Conservation (phyloP, 768 basidiomycete species). For the Cystofilobasidium ferigula region DNA sequence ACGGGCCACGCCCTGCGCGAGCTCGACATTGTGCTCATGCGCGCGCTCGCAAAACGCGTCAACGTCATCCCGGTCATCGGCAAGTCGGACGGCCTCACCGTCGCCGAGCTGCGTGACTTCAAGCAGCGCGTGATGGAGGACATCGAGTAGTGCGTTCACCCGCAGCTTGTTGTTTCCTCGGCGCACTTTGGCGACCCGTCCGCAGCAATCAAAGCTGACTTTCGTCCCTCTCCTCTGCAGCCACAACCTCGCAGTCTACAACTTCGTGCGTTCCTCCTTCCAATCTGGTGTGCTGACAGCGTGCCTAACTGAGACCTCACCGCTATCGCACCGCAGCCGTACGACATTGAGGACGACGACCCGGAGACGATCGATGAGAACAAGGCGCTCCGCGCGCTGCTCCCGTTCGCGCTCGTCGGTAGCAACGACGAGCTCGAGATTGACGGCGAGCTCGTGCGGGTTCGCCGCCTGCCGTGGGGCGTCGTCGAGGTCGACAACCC, state of each 20-base stretch:
- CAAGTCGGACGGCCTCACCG: conserved; percentile 90
- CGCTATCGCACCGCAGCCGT: too few relatives aligned
- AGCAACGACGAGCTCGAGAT: conserved; percentile 94
- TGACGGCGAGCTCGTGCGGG: conserved; percentile 80
- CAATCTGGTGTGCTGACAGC: not conserved
- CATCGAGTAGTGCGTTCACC: conserved; percentile 95
- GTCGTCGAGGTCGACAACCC: conserved; percentile 97
- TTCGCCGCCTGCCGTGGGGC: conserved; percentile 79
- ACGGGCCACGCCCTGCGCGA: conserved; percentile 93
- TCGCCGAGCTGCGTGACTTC: conserved; percentile 83
- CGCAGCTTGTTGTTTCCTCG: too few relatives aligned
- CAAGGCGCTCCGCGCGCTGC: conserved; percentile 77
- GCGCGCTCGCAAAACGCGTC: conserved; percentile 89
- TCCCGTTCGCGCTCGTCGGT: conserved; percentile 95
- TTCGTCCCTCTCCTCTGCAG: not conserved
- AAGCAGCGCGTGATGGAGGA: conserved; percentile 99
- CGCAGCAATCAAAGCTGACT: too few relatives aligned
- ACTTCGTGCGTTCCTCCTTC: conserved; percentile 49
- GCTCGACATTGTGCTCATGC: conserved; percentile 99
- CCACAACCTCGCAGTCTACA: conserved; percentile 76
- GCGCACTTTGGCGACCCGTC: too few relatives aligned
- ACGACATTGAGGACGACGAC: conserved; percentile 97
- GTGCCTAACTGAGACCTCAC: not conserved
- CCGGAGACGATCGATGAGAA: conserved; percentile 98
- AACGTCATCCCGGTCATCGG: conserved; percentile 97